Evolutionary conservation across 306 rosid genomes (phyloP), one percentile per base, ranked within the genome.

Genomic region (Cicer judaicum): DNA sequence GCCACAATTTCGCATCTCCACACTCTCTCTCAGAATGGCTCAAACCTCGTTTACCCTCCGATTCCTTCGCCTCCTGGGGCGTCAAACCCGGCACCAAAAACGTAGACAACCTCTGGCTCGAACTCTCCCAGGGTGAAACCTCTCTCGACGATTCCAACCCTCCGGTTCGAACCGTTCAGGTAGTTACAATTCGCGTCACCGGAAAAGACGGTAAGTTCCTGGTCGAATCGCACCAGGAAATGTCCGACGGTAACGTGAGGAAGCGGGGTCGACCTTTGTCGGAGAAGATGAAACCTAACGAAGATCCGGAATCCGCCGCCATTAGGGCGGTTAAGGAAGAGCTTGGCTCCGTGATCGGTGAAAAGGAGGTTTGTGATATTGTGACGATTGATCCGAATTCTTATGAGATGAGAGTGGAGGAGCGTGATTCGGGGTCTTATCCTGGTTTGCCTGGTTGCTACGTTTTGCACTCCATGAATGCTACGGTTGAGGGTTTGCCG

Each of bases 81-180:
- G 88, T 92, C 7, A 88, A 85, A 7, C 93, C 97, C 5, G 99
- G 96, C 10, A 91, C 99, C 53, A 94, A 94, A 46, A 94, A 94
- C 89, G 87, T 92, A 24, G 96, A 94, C 80, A 94, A 94, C 68
- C 99, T 94, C 81, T 94, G 99, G 97, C 90, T 94, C 73, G 99
- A 94, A 72, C 83, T 94, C 61, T 48, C 96, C 0, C 87, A 91
- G 29, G 97, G 99, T 0, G 99, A 94, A 68, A 91, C 93, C 78
- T 87, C 90, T 21, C 84, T 94, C 13, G 88, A 81, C 19, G 96
- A 94, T 6, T 85, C 97, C 0, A 68, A 69, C 10, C 99, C 99
- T 44, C 99, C 99, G 53, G 63, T 94, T 49, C 96, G 99, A 1
- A 94, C 96, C 4, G 91, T 94, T 5, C 90, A 91, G 50, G 99